A percentile compares a stretch with the other conserved stretches of the same genome.
Evolutionary conservation across 1,139 yeast genomes (phyloP).

Genomic region (Tardiomyces blankii): DNA sequence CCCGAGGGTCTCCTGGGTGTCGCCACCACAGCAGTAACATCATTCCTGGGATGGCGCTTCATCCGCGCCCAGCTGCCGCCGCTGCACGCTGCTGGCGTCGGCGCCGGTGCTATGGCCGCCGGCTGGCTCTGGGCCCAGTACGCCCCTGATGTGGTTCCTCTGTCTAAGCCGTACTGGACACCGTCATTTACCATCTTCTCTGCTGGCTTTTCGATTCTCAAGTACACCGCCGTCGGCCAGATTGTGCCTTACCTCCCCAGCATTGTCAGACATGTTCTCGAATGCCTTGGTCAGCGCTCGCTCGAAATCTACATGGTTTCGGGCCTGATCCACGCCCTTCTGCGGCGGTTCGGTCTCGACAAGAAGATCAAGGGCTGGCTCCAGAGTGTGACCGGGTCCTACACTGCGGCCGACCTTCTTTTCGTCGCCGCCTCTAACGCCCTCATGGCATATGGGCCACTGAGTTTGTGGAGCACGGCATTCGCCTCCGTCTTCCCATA

Average conservation of each 20-base stretch:
- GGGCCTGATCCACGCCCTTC: conserved; percentile 11
- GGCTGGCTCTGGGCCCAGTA: conserved; percentile 20
- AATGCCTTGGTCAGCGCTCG: conserved; percentile 20
- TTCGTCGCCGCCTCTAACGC: conserved; percentile 12
- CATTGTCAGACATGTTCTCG: conserved; percentile 10
- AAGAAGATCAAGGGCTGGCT: conserved; percentile 7
- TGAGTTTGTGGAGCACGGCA: conserved; percentile 11
- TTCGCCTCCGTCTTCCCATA: conserved; percentile 6
- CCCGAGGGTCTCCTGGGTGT: conserved; percentile 30
- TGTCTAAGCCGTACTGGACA: conserved; percentile 29
- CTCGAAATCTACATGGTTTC: conserved; percentile 22
- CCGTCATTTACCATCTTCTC: conserved; percentile 25
- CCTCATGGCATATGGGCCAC: conserved; percentile 14
- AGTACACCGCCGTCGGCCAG: conserved; percentile 14
- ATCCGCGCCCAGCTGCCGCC: conserved; percentile 11
- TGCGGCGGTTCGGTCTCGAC: conserved; percentile 8
- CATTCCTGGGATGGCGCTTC: conserved; percentile 28
- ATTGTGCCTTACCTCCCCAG: conserved; percentile 19
- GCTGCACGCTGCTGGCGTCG: conserved; percentile 17
- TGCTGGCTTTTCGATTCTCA: conserved; percentile 22
- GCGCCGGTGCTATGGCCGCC: conserved; percentile 16
- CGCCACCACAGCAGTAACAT: conserved; percentile 24
- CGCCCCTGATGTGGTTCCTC: conserved; percentile 21
- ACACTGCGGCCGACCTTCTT: conserved; percentile 1
- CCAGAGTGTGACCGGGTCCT: conserved; percentile 8